Percentiles rank a stretch among this genome's conserved stretches.
Evolutionary conservation across 768 basidiomycete species (phyloP).

Genomic region (Myochromella boudieri): DNA sequence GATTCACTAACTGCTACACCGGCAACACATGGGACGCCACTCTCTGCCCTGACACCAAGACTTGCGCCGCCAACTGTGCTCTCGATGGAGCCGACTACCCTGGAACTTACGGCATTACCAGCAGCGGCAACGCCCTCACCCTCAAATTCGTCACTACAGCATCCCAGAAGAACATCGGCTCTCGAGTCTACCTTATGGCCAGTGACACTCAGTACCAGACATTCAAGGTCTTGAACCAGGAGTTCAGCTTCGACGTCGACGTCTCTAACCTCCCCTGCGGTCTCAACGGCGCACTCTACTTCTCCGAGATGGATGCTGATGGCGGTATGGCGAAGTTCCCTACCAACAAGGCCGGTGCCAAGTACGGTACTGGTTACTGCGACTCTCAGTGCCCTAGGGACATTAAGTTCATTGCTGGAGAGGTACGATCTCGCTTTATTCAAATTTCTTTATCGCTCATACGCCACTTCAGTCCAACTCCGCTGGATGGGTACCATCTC

Average conservation of each 20-base stretch:
- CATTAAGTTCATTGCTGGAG: conserved; percentile 62
- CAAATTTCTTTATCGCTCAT: neutral
- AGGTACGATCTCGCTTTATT: conserved; percentile 29
- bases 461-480: conserved; percentile 41
- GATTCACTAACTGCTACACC: conserved; percentile 48
- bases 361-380: conserved; percentile 64
- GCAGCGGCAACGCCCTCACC: conserved; percentile 42
- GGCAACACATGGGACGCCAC: conserved; percentile 51
- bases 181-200: conserved; percentile 2
- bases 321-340: conserved; percentile 48
- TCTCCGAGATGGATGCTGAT: conserved; percentile 58
- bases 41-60: conserved; percentile 44
- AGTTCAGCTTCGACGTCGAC: neutral
- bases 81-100: conserved; percentile 46
- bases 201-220: neutral
- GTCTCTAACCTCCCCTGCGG: conserved; percentile 43
- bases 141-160: conserved; percentile 47
- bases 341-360: conserved; percentile 51
- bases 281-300: conserved; percentile 63
- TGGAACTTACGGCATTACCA: conserved; percentile 49
- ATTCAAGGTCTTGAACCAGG: neutral
- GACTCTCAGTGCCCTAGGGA: conserved; percentile 64
- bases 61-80: conserved; percentile 45
- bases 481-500: conserved; percentile 35
- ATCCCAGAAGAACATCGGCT: conserved; percentile 36